phyloP scores from a whole-genome alignment of 352 stramenopile genomes.

The Globisporangium iwayamae region DNA sequence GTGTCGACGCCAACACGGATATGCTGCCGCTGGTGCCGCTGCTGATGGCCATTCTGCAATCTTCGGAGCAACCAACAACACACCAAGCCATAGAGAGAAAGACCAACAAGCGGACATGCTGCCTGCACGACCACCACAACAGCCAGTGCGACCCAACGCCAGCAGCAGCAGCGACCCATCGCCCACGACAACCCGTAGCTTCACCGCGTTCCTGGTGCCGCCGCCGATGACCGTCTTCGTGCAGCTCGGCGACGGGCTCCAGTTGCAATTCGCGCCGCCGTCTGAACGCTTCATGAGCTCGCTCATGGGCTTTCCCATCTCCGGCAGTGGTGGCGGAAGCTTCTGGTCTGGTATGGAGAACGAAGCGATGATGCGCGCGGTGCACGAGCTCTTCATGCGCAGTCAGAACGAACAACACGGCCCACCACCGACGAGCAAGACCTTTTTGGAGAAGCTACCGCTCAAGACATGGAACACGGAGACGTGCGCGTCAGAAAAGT shows the following conservation, averaged over 20 bases:
- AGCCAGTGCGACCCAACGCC: not conserved
- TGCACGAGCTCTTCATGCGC: constrained; percentile 70
- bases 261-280: constrained; percentile 45
- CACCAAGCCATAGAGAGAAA: constrained; percentile 11
- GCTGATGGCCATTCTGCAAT: constrained; percentile 22
- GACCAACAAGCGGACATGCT: constrained; percentile 7
- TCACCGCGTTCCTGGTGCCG: constrained; percentile 50
- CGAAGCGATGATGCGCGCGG: constrained; percentile 32
- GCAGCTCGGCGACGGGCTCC: constrained; percentile 54
- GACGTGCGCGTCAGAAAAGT: constrained; percentile 39
- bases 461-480: constrained; percentile 49
- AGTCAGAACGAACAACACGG: constrained; percentile 58
- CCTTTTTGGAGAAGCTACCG: constrained; percentile 62
- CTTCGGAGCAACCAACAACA: constrained; percentile 11
- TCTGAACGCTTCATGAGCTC: constrained; percentile 36
- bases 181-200: constrained; percentile 12
- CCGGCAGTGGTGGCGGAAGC: constrained; percentile 20
- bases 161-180: constrained; percentile 21
- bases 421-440: constrained; percentile 63
- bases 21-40: constrained; percentile 9
- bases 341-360: constrained; percentile 13
- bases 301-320: constrained; percentile 22
- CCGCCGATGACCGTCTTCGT: constrained; percentile 59
- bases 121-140: constrained; percentile 2
- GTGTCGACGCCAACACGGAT: not conserved